Evolutionary conservation across 2,329 filamentous ascomycete genomes (phyloP), one percentile per base, ranked within the genome.

Genomic region (Cercospora zeae-maydis): DNA sequence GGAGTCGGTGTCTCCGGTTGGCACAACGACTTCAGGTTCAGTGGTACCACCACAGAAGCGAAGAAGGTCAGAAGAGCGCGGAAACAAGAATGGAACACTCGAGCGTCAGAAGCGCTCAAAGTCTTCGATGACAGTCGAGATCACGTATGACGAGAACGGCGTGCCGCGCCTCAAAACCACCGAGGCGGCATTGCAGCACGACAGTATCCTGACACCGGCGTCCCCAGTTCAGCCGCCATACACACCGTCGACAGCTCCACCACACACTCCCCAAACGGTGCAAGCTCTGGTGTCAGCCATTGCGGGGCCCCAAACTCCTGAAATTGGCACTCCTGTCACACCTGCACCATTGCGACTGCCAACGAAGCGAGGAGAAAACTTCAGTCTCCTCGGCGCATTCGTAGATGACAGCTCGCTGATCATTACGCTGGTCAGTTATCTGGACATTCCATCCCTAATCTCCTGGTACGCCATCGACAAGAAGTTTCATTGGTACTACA

Each of bases 381-480:
- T 76, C 71, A 75, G 70, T 62, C 62, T 79, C 30, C 67, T 79
- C 54, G 65, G 71, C 31, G 72, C 71, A 3, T 68, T 78, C 51
- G 66, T 71, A 55, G 62, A 67, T 1, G 67, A 76, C 61, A 66
- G 81, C 4, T 83, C 86, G 58, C 75, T 91, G 3, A 75, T 82
- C 49, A 77, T 87, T 52, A 77, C 82, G 54, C 70, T 90, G 7
- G 81, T 83, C 62, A 80, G 81, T 66, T 78, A 83, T 62, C 80
- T 91, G 19, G 73, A 75, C 7, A 75, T 84, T 0, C 71, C 77
- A 13, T 85, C 88, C 58, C 78, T 92, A 6, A 73, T 92, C 63
- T 82, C 78, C 49, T 80, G 92, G 34, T 91, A 89, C 78, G 79
- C 82, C 67, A 83, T 86, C 67, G 89, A 84, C 73, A 84, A 80